phyloP scores from a whole-genome alignment of 257 asterid species.

The Fraxinus americana region DNA sequence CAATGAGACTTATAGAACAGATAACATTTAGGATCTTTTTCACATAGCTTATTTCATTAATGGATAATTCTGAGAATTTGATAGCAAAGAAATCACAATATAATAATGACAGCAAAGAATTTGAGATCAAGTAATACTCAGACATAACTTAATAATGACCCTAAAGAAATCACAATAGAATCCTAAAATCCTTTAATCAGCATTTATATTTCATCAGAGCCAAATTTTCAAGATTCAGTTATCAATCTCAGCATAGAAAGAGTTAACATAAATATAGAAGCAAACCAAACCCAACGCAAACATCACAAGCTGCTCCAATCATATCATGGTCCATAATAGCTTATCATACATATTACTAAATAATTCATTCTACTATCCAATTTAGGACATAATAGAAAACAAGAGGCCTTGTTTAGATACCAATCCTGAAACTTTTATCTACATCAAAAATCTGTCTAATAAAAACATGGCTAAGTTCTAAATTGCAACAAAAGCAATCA shows the following conservation, averaged over 20 bases:
- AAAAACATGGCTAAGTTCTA: neutral
- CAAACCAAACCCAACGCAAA: too few relatives aligned
- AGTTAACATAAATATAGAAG: too few relatives aligned
- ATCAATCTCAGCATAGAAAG: neutral
- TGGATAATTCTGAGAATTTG: too few relatives aligned
- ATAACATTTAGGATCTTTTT: too few relatives aligned
- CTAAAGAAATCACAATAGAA: neutral
- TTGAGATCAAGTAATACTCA: neutral
- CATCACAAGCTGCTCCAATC: too few relatives aligned
- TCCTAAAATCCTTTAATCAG: neutral
- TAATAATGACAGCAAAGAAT: neutral
- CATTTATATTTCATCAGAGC: neutral
- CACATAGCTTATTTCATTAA: too few relatives aligned
- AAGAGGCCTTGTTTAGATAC: neutral
- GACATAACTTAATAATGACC: slow-evolving; percentile 3
- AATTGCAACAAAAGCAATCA: neutral
- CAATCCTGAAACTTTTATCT: slow-evolving; percentile 1
- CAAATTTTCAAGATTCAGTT: neutral
- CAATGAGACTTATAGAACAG: too few relatives aligned
- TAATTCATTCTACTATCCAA: too few relatives aligned
- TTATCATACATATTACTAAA: too few relatives aligned
- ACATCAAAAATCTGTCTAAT: neutral
- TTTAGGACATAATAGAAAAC: too few relatives aligned
- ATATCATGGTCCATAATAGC: too few relatives aligned
- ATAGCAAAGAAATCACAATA: too few relatives aligned